Percentiles rank a stretch among this genome's conserved stretches.
Evolutionary conservation across 129 eudicot genomes (phyloP).

Genomic region (Centrapalus pauciflorus): DNA sequence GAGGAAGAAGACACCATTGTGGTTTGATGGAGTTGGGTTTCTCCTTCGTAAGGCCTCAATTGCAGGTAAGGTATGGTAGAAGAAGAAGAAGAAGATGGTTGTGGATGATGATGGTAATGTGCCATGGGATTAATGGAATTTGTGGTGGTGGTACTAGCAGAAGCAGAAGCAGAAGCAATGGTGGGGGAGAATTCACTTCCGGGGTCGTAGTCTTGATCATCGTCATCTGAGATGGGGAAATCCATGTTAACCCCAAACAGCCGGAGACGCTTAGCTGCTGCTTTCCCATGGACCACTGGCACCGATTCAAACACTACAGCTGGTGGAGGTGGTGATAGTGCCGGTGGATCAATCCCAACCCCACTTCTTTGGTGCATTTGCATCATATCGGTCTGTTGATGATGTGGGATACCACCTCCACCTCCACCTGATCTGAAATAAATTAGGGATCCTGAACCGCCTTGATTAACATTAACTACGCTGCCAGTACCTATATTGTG

Average conservation of each 20-base stretch:
- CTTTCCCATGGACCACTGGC: slow-evolving; percentile 91
- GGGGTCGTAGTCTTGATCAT: slow-evolving; percentile 34
- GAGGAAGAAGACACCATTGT: slow-evolving; percentile 20
- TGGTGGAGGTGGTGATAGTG: slow-evolving; percentile 15
- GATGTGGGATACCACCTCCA: slow-evolving; percentile 26
- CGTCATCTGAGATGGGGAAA: slow-evolving; percentile 60
- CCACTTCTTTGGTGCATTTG: slow-evolving; percentile 33
- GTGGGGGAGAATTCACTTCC: slow-evolving; percentile 35
- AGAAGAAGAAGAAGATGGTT: slow-evolving; percentile 30
- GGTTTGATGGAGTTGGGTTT: slow-evolving; percentile 17
- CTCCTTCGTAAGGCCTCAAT: slow-evolving; percentile 41
- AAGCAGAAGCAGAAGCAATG: slow-evolving; percentile 9
- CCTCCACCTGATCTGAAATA: slow-evolving; percentile 44
- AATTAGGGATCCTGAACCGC: slow-evolving; percentile 50
- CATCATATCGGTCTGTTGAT: slow-evolving; percentile 31
- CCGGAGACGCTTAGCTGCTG: slow-evolving; percentile 77
- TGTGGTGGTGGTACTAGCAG: not conserved
- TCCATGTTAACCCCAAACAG: slow-evolving; percentile 98
- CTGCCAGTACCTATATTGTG: slow-evolving; percentile 27
- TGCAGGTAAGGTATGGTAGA: slow-evolving; percentile 49
- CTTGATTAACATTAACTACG: slow-evolving; percentile 36
- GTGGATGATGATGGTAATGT: slow-evolving; percentile 11
- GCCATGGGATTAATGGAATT: slow-evolving; percentile 9
- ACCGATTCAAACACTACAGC: slow-evolving; percentile 72
- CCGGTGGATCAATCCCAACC: slow-evolving; percentile 26